Conservation (phyloP, 495 filamentous ascomycete genomes). For the Aspergillus coremiiformis region DNA sequence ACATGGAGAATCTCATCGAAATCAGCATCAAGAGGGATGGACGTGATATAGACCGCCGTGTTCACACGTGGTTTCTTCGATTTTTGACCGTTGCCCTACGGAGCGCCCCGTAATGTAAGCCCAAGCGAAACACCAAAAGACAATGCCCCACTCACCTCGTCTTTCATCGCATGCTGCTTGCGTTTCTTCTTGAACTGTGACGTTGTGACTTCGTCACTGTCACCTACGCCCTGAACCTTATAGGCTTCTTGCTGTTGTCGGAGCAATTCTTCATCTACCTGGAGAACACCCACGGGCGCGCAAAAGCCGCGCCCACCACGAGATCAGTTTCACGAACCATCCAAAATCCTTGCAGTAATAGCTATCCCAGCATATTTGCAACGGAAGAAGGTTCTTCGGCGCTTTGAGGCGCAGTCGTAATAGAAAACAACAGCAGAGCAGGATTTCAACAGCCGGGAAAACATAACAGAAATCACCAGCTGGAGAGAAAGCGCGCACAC, state of each 20-base stretch:
- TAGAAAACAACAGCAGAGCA: constrained; percentile 1
- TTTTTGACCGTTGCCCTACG: constrained; percentile 41
- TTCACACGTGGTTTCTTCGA: constrained; percentile 64
- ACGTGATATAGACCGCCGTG: constrained; percentile 84
- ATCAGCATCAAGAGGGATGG: constrained; percentile 68
- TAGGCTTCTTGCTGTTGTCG: constrained; percentile 74
- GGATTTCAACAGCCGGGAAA: constrained; percentile 7
- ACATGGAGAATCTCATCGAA: constrained; percentile 71
- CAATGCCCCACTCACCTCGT: constrained; percentile 52
- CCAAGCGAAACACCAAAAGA: too few relatives aligned
- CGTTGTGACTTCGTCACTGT: constrained; percentile 45
- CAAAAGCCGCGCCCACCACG: constrained; percentile 24
- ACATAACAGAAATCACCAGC: constrained; percentile 11
- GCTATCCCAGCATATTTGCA: constrained; percentile 10
- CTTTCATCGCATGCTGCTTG: constrained; percentile 50
- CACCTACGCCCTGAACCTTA: constrained; percentile 59
- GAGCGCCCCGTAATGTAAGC: background rate
- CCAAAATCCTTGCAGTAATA: constrained; percentile 16
- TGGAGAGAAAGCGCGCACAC: constrained; percentile 23
- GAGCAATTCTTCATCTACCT: constrained; percentile 74
- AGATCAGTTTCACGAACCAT: constrained; percentile 30
- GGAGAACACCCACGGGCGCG: constrained; percentile 23
- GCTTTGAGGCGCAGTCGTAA: background rate
- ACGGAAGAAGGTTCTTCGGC: constrained; percentile 6
- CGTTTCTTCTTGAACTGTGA: constrained; percentile 65